phyloP scores from a whole-genome alignment of 345 rosid genomes.

The Nephelium lappaceum region DNA sequence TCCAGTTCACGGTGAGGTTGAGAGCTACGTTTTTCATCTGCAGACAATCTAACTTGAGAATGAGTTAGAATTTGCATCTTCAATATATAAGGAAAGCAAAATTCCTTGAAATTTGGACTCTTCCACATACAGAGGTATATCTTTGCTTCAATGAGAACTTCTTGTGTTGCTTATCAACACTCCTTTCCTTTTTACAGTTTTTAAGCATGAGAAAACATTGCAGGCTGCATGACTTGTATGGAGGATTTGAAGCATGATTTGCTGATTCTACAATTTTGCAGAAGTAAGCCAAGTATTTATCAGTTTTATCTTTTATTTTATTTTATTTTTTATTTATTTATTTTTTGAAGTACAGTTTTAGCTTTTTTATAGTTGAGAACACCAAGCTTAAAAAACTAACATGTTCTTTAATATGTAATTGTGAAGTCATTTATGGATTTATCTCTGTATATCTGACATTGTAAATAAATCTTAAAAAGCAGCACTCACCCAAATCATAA shows the following conservation, averaged over 20 bases:
- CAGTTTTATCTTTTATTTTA: too few relatives aligned
- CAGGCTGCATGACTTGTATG: not conserved
- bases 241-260: not conserved
- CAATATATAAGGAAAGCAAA: not conserved
- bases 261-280: not conserved
- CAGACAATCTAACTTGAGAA: conserved; percentile 1
- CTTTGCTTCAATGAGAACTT: not conserved
- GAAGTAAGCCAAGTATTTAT: conserved; percentile 13
- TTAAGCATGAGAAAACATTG: not conserved
- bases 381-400: not conserved
- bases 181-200: not conserved
- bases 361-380: not conserved
- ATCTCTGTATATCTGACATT: not conserved
- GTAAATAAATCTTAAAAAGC: not conserved
- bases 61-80: conserved; percentile 16
- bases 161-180: not conserved
- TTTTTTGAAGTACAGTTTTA: too few relatives aligned
- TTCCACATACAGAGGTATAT: conserved; percentile 16
- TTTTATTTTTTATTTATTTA: too few relatives aligned
- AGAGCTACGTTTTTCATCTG: not conserved
- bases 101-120: not conserved
- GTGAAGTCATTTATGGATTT: not conserved
- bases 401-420: not conserved
- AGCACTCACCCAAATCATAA: not conserved
- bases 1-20: not conserved